Evolutionary conservation across 176 grass and related monocot species (phyloP), one percentile per base, ranked within the genome.

Genomic region (Coix lacrymajobi): DNA sequence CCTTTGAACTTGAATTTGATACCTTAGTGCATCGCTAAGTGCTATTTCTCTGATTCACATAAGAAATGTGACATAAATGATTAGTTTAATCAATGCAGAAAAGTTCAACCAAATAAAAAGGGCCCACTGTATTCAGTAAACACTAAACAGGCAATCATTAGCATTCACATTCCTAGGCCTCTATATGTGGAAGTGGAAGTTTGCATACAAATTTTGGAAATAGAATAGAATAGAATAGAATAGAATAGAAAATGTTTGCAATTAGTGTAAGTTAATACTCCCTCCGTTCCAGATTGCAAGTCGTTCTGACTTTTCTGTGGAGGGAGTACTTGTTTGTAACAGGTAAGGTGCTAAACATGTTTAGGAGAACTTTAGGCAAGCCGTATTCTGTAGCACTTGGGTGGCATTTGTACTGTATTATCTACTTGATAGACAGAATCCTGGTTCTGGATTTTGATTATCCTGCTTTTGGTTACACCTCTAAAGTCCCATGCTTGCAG

Each of bases 1-100:
- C 61, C 87, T 88, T 37, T 98, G 92, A 22, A 88, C 92, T 83
- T 93, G 85, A 79, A 95, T 90, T 75, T 92, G 93, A 33, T 92
- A 90, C 31, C 69, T 89, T 37, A 95, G 79, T 37, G 91, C 81
- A 38, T 93, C 89, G 0, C 77, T 83, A 16, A 92, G 63, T 41
- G 87, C 83, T 6, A 80, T 88, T 69, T 88, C 89, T 79, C 96
- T 95, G 82, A 54, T 75, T 32, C 10, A 66, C 19, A 80, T 54
- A 22, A 66, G 31, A 81, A 76, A 64, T 63, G 16, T 22, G 39
- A 43, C 11, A 19, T 11, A 56, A 26, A 80, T 78, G 52, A 8
- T 63, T 37, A 36, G 40, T 39, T 20, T 44, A 79, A 68, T 20
- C 34, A 52, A 10, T 71, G 22, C 13, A 78, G 16, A 73, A 11